Base-by-base conservation (phyloP, 2,329 filamentous ascomycete species). In the Fusarium beomiforme region DNA sequence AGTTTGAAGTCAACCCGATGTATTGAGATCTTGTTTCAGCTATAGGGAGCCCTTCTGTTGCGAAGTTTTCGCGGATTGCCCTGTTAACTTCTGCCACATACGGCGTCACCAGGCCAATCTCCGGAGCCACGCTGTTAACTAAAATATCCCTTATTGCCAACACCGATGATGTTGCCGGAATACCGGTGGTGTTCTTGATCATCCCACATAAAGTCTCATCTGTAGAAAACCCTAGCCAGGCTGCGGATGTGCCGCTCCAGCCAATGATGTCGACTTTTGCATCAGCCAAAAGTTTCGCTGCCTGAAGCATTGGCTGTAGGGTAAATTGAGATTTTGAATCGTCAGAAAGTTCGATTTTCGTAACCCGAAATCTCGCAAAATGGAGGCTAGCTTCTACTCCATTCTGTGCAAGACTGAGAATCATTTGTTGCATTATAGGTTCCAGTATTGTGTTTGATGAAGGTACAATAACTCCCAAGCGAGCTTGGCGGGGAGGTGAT, bases 231-330 rank as follows among this genome's bases (percentile, higher is more conserved):
- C 44, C 26, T 9, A 47, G 26, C 44, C 44, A 47, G 13, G 44
- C 14, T 12, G 44, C 44, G 44, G 44, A 47, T 17, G 44, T 47
- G 44, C 44, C 44, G 44, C 44, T 47, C 44, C 44, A 47, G 44
- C 44, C 44, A 47, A 47, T 47, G 1, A 47, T 31, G 4, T 47
- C 19, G 26, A 47, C 44, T 47, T 47, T 47, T 16, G 44, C 44
- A 31, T 47, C 44, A 4, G 26, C 13, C 10, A 47, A 47, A 8
- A 47, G 44, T n/a, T 2, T 10, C 26, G 26, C 44, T 21, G 44
- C 26, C 19, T 21, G 9, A 10, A 47, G 44, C 44, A 47, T 47
- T 31, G 44, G 31, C 44, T 47, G 19, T 10, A 47, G 44, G 26
- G 26, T 21, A 31, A 47, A 47, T 21, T 47, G 44, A 8, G 44